Base-by-base conservation (phyloP, 352 stramenopile genomes). In the Phytophthora pinifolia region DNA sequence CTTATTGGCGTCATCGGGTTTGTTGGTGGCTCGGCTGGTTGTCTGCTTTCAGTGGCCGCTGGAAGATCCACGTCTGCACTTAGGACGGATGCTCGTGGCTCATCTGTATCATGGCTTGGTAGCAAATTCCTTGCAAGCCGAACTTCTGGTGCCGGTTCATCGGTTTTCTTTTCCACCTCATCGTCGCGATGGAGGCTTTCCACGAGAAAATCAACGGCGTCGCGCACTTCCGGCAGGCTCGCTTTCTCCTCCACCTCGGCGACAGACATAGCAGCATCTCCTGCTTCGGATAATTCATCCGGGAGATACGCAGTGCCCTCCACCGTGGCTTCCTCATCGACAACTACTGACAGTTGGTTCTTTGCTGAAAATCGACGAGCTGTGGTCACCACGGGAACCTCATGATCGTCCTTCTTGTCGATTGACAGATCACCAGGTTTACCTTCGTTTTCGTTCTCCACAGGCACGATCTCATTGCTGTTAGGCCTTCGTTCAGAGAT, bases 321-420 rank as follows among this genome's bases (percentile, higher is more conserved):
- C 1, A 41, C 17, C 6, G 27, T 22, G 46, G 45, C 6, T 34
- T 56, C 42, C 9, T 33, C 59, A 17, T 62, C 43, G 7, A 70
- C 50, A 50, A 60, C 48, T 20, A 71, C 54, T n/a, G 54, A 68
- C 18, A 73, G 51, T 13, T 60, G 44, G 20, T 72, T 64, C 2
- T 64, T 67, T 39, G 43, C 51, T 10, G 51, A 67, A 48, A 67
- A 67, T 32, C 51, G 46, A 17, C 51, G 62, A 18, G 43, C 32
- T 54, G 41, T 25, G 34, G n/a, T 22, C 27, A 20, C 31, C 8
- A n/a, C 32, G 30, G 35, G 32, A 4, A 39, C 6, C 5, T 42
- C 33, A 45, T 46, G 42, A 22, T 47, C n/a, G 8, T 31, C 13
- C 32, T 52, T 43, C 6, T 4, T 45, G 32, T 36, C 42, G 27